Evolutionary conservation across 129 eudicot species (phyloP).

Genomic region (Dittrichia graveolens): DNA sequence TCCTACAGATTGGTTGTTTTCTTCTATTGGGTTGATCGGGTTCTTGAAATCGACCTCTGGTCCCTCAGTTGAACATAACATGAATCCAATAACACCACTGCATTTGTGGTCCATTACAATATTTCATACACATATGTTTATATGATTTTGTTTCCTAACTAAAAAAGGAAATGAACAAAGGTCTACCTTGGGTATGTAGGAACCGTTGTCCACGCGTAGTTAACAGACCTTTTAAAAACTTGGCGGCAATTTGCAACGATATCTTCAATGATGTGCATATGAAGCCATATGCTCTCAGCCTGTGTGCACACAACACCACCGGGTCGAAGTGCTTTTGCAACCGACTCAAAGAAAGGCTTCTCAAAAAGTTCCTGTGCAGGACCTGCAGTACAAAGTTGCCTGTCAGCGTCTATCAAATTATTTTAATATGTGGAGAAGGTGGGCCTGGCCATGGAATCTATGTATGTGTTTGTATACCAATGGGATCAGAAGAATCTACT

Average conservation of each 20-base stretch:
- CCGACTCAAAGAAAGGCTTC: conserved; percentile 85
- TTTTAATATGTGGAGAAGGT: neutral
- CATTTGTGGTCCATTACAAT: neutral
- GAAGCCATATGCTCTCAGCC: conserved; percentile 98
- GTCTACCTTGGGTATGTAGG: conserved; percentile 89
- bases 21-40: conserved; percentile 82
- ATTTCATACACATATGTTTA: neutral
- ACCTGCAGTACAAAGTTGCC: conserved; percentile 44
- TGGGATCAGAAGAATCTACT: conserved; percentile 94
- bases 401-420: conserved; percentile 16
- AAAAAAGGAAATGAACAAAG: neutral
- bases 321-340: conserved; percentile 91
- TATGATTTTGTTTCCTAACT: neutral
- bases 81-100: conserved; percentile 96
- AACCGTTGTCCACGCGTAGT: conserved; percentile 92
- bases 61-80: conserved; percentile 96
- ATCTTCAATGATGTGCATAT: conserved; percentile 94
- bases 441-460: neutral
- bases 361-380: conserved; percentile 96
- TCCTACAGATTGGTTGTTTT: conserved; percentile 42
- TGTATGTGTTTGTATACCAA: conserved; percentile 43
- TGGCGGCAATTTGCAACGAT: conserved; percentile 84
- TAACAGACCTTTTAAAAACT: conserved; percentile 87
- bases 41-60: conserved; percentile 77
- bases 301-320: conserved; percentile 97